Conservation (phyloP, 345 rosid genomes). For the Rhizophora apiculata region DNA sequence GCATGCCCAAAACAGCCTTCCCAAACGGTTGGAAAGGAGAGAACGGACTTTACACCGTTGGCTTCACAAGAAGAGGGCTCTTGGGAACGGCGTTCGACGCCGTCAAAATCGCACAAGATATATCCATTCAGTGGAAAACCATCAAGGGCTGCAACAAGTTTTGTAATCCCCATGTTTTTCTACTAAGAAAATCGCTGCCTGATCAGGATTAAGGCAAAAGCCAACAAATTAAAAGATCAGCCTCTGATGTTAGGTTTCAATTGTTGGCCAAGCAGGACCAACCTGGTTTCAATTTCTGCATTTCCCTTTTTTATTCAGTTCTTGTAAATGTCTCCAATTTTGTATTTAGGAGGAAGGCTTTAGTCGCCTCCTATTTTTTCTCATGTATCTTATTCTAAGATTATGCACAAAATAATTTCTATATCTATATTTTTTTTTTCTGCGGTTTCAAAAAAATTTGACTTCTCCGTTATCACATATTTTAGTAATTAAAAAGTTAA, state of each 20-base stretch:
- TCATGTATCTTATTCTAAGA: constrained; percentile 15
- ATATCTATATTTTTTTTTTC: too few species aligned
- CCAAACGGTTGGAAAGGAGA: constrained; percentile 85
- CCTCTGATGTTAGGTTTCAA: constrained; percentile 3
- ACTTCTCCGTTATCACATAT: too few species aligned
- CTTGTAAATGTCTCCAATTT: constrained; percentile 48
- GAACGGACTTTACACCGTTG: constrained; percentile 75
- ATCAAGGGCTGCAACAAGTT: constrained; percentile 21
- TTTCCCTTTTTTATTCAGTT: neutral
- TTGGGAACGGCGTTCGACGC: constrained; percentile 75
- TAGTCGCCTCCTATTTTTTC: constrained; percentile 6
- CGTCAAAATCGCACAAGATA: constrained; percentile 57
- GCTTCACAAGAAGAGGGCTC: constrained; percentile 82
- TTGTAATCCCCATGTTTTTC: constrained; percentile 45
- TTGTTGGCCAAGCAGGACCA: neutral
- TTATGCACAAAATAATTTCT: constrained; percentile 26
- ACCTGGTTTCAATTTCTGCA: neutral
- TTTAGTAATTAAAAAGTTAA: too few species aligned
- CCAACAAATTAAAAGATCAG: too few species aligned
- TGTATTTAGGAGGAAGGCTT: constrained; percentile 19
- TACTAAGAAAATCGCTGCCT: constrained; percentile 12
- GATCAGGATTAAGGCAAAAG: too few species aligned
- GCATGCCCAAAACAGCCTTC: constrained; percentile 74
- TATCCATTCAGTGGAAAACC: constrained; percentile 53
- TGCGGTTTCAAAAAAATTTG: too few species aligned